Conservation (phyloP, 495 filamentous ascomycete species). For the Penicillium samsonianum region DNA sequence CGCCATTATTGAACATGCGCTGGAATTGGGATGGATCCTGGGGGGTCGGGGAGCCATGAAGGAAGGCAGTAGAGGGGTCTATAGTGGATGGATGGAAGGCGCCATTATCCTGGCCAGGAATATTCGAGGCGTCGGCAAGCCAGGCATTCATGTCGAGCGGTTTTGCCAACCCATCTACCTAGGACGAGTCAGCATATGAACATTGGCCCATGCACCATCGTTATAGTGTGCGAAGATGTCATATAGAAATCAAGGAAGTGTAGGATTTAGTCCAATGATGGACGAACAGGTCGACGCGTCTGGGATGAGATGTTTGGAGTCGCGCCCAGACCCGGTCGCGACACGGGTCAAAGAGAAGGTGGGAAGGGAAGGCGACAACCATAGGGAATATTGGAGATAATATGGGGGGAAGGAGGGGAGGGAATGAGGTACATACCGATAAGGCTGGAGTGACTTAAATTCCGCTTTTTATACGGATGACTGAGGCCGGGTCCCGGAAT, state of each 20-base stretch:
- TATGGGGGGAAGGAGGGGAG: slow-evolving; percentile 7
- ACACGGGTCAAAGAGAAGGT: slow-evolving; percentile 21
- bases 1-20: slow-evolving; percentile 87
- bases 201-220: slow-evolving; percentile 16
- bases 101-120: slow-evolving; percentile 75
- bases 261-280: slow-evolving; percentile 2
- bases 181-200: slow-evolving; percentile 24
- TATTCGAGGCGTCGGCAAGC: slow-evolving; percentile 73
- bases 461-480: slow-evolving; percentile 48
- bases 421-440: slow-evolving; percentile 47
- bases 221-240: neutral
- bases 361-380: slow-evolving; percentile 7
- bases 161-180: slow-evolving; percentile 60
- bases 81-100: slow-evolving; percentile 63
- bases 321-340: slow-evolving; percentile 29
- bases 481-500: slow-evolving; percentile 44
- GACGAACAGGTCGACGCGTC: slow-evolving; percentile 37
- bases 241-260: neutral
- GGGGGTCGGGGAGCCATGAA: slow-evolving; percentile 52
- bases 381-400: neutral
- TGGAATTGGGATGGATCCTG: slow-evolving; percentile 62
- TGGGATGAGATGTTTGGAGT: slow-evolving; percentile 22
- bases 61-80: slow-evolving; percentile 56
- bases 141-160: slow-evolving; percentile 75
- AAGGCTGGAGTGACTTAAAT: slow-evolving; percentile 50